A percentile compares a stretch with the other conserved stretches of the same genome.
phyloP scores from a whole-genome alignment of 257 asterid genomes.

The Pogostemon cablin region DNA sequence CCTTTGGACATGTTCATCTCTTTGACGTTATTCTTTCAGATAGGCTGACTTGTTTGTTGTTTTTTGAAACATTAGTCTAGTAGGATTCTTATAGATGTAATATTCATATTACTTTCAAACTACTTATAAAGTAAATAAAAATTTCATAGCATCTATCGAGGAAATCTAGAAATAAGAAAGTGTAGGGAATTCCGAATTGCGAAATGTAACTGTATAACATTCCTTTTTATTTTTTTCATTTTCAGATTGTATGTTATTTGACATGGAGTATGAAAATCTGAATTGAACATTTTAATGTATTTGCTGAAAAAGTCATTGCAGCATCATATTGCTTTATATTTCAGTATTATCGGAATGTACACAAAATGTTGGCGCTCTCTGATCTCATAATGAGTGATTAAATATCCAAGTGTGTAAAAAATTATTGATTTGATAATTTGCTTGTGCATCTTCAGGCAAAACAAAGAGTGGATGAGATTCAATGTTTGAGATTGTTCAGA shows the following conservation, averaged over 20 bases:
- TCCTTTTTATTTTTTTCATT: neutral
- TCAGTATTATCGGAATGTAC: neutral
- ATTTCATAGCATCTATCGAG: too few relatives aligned
- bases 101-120: too few relatives aligned
- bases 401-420: neutral
- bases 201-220: neutral
- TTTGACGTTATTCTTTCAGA: neutral
- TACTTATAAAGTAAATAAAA: neutral
- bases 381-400: neutral
- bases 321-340: neutral
- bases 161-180: too few relatives aligned
- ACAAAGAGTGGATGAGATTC: slow-evolving; percentile 84
- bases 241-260: neutral
- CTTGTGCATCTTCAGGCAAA: slow-evolving; percentile 58
- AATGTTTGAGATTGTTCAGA: slow-evolving; percentile 77
- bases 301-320: neutral
- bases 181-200: neutral
- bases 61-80: neutral
- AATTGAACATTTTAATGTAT: neutral
- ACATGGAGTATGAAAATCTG: slow-evolving; percentile 1
- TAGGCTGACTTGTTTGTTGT: neutral
- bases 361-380: neutral
- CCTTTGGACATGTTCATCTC: neutral
- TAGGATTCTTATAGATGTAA: too few relatives aligned
- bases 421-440: slow-evolving; percentile 10